Percentiles rank a stretch among this genome's conserved stretches.
phyloP scores from a whole-genome alignment of 805 yeast genomes.

The Babjeviella inositovora region DNA sequence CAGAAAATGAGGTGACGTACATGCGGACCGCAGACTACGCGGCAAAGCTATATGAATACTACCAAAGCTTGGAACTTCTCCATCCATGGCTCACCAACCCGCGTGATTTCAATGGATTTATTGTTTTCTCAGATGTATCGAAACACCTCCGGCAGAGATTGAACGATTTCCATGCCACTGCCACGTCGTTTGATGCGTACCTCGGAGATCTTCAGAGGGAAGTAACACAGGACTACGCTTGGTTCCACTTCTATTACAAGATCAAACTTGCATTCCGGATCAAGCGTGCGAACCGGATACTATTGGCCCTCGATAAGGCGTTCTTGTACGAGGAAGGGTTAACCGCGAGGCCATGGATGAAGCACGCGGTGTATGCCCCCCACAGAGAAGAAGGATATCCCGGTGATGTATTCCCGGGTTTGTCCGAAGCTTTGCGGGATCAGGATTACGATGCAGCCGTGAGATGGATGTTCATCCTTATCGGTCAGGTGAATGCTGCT shows the following conservation, averaged over 20 bases:
- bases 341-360: constrained; percentile 38
- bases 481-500: constrained; percentile 7
- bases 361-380: constrained; percentile 49
- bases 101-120: too few species aligned
- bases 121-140: constrained; percentile 2
- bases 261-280: constrained; percentile 39
- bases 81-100: too few species aligned
- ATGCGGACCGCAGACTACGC: constrained; percentile 31
- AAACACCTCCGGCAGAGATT: constrained; percentile 2
- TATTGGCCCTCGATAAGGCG: constrained; percentile 37
- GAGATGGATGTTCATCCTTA: constrained; percentile 25
- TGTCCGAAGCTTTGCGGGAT: constrained; percentile 35
- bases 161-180: constrained; percentile 6
- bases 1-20: constrained; percentile 40
- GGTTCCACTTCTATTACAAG: constrained; percentile 54
- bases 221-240: constrained; percentile 54
- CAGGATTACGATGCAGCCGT: constrained; percentile 24
- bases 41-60: constrained; percentile 18
- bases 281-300: constrained; percentile 32
- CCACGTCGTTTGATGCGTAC: constrained; percentile 29
- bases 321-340: constrained; percentile 32
- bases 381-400: constrained; percentile 30
- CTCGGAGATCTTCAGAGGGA: constrained; percentile 28
- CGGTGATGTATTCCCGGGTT: constrained; percentile 41
- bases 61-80: constrained; percentile 7